Evolutionary conservation across 495 filamentous ascomycete species (phyloP).

Genomic region (Xylaria curta): DNA sequence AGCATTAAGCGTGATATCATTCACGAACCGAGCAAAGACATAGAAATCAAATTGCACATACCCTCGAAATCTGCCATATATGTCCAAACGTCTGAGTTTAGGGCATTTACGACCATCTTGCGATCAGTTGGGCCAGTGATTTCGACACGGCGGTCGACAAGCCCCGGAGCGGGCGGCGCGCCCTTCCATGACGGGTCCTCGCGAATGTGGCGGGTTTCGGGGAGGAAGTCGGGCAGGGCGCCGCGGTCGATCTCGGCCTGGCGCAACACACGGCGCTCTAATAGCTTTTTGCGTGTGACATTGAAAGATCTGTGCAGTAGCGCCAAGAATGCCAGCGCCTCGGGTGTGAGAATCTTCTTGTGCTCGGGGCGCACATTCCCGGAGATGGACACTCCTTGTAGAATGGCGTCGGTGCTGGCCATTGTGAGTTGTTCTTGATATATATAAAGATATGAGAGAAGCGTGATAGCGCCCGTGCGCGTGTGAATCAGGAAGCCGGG

Average conservation of each 20-base stretch:
- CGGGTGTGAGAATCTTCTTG: slow-evolving; percentile 88
- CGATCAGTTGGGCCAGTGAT: slow-evolving; percentile 98
- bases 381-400: slow-evolving; percentile 87
- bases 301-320: slow-evolving; percentile 96
- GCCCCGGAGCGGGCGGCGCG: slow-evolving; percentile 88
- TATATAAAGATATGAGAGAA: background rate
- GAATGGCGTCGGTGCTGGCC: slow-evolving; percentile 73
- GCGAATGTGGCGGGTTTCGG: slow-evolving; percentile 94
- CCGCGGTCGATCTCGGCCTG: slow-evolving; percentile 97
- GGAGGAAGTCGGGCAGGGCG: slow-evolving; percentile 89
- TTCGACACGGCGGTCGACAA: slow-evolving; percentile 96
- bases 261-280: slow-evolving; percentile 83
- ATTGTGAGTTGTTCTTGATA: slow-evolving; percentile 53
- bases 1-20: background rate
- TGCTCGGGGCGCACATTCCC: slow-evolving; percentile 77
- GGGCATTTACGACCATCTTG: slow-evolving; percentile 99
- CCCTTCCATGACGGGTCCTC: slow-evolving; percentile 95
- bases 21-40: background rate
- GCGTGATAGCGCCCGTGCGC: slow-evolving; percentile 12
- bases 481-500: background rate
- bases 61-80: slow-evolving; percentile 99
- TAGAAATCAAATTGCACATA: slow-evolving; percentile 43
- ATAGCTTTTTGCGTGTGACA: slow-evolving; percentile 81
- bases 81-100: slow-evolving; percentile 98
- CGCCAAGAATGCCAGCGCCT: slow-evolving; percentile 91